These are phyloP conservation scores for Hypoxylon cercidicola DNA, from an alignment of 495 filamentous ascomycete species.

Conservation along the genomic window DNA sequence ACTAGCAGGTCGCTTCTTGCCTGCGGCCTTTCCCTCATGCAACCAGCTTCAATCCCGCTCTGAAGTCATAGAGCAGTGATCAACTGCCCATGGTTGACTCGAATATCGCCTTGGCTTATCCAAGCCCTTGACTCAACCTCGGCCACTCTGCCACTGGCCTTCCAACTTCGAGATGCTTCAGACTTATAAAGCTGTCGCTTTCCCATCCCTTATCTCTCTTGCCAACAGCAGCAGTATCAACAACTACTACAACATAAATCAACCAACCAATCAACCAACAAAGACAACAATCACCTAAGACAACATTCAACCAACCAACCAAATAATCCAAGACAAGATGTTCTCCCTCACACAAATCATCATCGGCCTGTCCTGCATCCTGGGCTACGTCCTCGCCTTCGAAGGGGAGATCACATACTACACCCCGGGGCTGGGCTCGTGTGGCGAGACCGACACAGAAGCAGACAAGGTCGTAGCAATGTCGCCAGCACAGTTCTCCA, in stretches of 20 bases:
- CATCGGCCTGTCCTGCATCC: slow-evolving; percentile 17
- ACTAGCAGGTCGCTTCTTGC: too few species aligned
- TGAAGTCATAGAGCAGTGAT: background rate
- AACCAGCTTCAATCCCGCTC: background rate
- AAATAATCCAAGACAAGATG: slow-evolving; percentile 8
- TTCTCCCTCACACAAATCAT: slow-evolving; percentile 28
- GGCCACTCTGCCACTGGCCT: too few species aligned
- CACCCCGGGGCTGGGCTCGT: slow-evolving; percentile 54
- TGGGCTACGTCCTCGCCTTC: slow-evolving; percentile 30
- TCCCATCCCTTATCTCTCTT: background rate
- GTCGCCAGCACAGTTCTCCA: slow-evolving; percentile 48
- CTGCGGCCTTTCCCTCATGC: background rate
- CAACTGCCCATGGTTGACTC: background rate
- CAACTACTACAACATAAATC: background rate
- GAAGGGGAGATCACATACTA: slow-evolving; percentile 58
- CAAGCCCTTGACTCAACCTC: background rate
- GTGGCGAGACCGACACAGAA: slow-evolving; percentile 52
- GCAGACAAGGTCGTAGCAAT: slow-evolving; percentile 53
- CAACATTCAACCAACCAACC: too few species aligned
- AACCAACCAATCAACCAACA: background rate
- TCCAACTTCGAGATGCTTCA: background rate
- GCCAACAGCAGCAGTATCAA: background rate
- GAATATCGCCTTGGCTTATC: background rate
- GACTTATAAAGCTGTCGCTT: background rate
- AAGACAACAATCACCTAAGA: too few species aligned